phyloP scores from a whole-genome alignment of 495 filamentous ascomycete genomes.

The Tirmania nivea region DNA sequence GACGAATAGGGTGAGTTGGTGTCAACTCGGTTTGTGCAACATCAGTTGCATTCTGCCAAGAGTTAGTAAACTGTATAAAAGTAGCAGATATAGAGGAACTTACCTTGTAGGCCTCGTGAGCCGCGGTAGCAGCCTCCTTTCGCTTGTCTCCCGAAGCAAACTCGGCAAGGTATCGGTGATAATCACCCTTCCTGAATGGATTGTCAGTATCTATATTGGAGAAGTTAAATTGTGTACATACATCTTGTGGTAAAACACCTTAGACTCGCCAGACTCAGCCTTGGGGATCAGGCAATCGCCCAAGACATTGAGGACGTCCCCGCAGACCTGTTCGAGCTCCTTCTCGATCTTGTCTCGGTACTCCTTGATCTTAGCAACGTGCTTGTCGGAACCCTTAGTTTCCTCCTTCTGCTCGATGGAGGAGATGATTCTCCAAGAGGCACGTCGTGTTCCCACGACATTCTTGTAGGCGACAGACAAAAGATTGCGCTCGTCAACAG shows the following conservation, averaged over 20 bases:
- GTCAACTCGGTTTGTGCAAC: constrained; percentile 94
- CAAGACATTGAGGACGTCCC: constrained; percentile 92
- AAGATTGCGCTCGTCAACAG: constrained; percentile 97
- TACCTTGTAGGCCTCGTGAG: constrained; percentile 98
- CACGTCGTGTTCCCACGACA: constrained; percentile 94
- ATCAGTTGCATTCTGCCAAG: constrained; percentile 75
- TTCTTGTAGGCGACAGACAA: constrained; percentile 99
- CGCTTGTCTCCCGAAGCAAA: constrained; percentile 98
- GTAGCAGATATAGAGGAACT: constrained; percentile 1
- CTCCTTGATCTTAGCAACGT: constrained; percentile 83
- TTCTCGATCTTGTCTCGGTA: constrained; percentile 98
- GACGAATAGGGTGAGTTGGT: constrained; percentile 94
- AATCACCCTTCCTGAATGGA: constrained; percentile 84
- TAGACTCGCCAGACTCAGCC: constrained; percentile 94
- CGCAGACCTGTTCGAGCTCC: constrained; percentile 94
- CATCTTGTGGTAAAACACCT: constrained; percentile 99
- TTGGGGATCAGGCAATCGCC: constrained; percentile 92
- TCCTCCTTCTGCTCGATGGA: constrained; percentile 99
- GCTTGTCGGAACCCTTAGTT: constrained; percentile 95
- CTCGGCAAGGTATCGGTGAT: constrained; percentile 98
- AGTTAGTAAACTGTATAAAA: constrained; percentile 3
- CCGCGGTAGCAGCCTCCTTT: constrained; percentile 85
- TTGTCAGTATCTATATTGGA: constrained; percentile 3
- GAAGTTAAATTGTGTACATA: constrained; percentile 27
- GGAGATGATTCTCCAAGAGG: constrained; percentile 98